Base-by-base conservation (phyloP, 2,329 filamentous ascomycete species). In the Orbilia blumenaviensis region DNA sequence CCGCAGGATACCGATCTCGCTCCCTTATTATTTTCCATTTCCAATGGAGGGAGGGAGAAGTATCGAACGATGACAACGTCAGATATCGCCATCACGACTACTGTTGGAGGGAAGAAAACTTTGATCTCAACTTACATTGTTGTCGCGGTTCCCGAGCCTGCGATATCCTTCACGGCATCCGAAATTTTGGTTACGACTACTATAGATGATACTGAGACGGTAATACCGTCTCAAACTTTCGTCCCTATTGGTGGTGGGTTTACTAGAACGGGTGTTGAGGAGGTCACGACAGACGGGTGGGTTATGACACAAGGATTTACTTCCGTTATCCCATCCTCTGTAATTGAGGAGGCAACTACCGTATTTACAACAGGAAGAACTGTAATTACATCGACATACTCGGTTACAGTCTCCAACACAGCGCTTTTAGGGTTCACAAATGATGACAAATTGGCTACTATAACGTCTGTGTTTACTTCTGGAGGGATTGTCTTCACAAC, bases 181-280 rank as follows among this genome's bases (percentile, higher is more conserved):
- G 18, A 34, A 5, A 36, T 75, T 8, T 18, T 38, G 6, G 29
- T 67, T n/a, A 52, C 63, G 4, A 63, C 71, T 7, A 63, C 21
- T 9, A 38, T 75, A 14, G 56, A 75, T 21, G 71, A 58, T 6
- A 46, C 36, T 1, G 46, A 27, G n/a, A 75, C 63, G 6, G 44
- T 58, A 14, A 18, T 75, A 23, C 36, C 71, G 8, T 36, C 52
- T 1, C 29, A 54, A 36, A 61, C 63, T 7, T 32, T 75, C n/a
- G n/a, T 66, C 10, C 71, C 71, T n/a, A 46, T 75, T n/a, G 71
- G 71, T 27, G 71, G 71, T 12, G 71, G 62, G 2, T 9, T 67
- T 18, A 25, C 52, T 16, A 38, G 36, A 4, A 63, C 56, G 2
- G 56, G 44, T 7, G 32, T 48, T 1, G 44, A 56, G 27, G 46